Percentiles rank a stretch among this genome's conserved stretches.
Evolutionary conservation across 768 basidiomycete species (phyloP).

Genomic region (Mycena chlorophos): DNA sequence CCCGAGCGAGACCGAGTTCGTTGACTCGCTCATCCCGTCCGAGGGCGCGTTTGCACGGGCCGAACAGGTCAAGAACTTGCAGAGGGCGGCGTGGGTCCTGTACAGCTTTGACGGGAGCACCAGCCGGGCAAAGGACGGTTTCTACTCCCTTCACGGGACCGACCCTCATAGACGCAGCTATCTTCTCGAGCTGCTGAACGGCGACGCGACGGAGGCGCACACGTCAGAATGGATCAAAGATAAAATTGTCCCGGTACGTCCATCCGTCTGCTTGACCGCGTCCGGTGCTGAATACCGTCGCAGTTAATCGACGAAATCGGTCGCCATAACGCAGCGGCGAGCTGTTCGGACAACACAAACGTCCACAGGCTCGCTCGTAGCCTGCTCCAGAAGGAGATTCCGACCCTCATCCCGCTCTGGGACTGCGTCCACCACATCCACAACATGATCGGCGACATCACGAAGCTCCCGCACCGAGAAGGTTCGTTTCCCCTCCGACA

Average conservation of each 20-base stretch:
- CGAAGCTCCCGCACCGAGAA: slow-evolving; percentile 6
- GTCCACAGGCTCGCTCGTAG: slow-evolving; percentile 1
- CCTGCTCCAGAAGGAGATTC: neutral
- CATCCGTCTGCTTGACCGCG: neutral
- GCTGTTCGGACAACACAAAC: slow-evolving; percentile 8
- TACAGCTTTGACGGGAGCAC: neutral
- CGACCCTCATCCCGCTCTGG: slow-evolving; percentile 1
- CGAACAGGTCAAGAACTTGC: no score
- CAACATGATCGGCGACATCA: slow-evolving; percentile 11
- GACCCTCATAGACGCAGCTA: neutral
- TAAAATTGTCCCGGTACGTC: neutral
- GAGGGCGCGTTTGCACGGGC: no score
- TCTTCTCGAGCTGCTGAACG: slow-evolving; percentile 1
- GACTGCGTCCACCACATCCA: slow-evolving; percentile 8
- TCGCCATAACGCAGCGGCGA: neutral
- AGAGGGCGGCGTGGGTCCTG: neutral
- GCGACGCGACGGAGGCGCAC: neutral
- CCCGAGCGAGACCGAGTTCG: no score
- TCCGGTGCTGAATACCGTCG: neutral
- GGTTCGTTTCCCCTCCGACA: neutral
- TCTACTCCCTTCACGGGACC: neutral
- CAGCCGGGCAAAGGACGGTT: neutral
- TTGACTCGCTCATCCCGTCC: no score
- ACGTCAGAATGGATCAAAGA: slow-evolving; percentile 3
- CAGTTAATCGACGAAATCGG: neutral